Percentiles rank a stretch among this genome's conserved stretches.
Evolutionary conservation across 176 grass and related monocot genomes (phyloP).

Genomic region (Carex myosuroides): DNA sequence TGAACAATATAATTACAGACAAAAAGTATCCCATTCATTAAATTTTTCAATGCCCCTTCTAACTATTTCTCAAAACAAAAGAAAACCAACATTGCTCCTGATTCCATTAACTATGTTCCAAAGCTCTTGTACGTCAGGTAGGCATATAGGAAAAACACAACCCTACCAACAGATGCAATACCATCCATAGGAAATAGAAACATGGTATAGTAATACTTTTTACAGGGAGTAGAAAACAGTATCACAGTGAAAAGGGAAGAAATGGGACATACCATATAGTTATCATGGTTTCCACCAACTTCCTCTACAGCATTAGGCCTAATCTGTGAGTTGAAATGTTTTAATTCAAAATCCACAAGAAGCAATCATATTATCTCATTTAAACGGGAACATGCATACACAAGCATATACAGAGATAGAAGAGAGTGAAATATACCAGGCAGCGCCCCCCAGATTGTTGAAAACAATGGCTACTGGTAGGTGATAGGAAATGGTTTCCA

Average conservation of each 20-base stretch:
- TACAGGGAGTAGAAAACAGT: neutral
- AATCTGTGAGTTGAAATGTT: constrained; percentile 19
- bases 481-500: constrained; percentile 19
- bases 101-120: neutral
- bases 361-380: neutral
- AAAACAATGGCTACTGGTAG: constrained; percentile 13
- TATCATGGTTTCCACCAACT: constrained; percentile 34
- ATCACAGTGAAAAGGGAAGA: neutral
- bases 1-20: neutral
- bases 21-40: constrained; percentile 4
- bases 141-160: constrained; percentile 9
- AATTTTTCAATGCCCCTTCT: neutral
- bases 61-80: constrained; percentile 4
- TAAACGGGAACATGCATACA: neutral
- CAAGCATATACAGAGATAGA: neutral
- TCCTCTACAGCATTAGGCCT: constrained; percentile 32
- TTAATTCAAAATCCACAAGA: constrained; percentile 5
- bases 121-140: neutral
- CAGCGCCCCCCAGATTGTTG: constrained; percentile 25
- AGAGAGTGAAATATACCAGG: constrained; percentile 15
- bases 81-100: neutral
- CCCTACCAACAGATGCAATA: constrained; percentile 11
- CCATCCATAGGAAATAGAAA: neutral
- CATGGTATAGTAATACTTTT: neutral
- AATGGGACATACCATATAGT: constrained; percentile 38